Evolutionary conservation across 2,329 filamentous ascomycete species (phyloP).

Genomic region (Myriosclerotinia scirpicola): DNA sequence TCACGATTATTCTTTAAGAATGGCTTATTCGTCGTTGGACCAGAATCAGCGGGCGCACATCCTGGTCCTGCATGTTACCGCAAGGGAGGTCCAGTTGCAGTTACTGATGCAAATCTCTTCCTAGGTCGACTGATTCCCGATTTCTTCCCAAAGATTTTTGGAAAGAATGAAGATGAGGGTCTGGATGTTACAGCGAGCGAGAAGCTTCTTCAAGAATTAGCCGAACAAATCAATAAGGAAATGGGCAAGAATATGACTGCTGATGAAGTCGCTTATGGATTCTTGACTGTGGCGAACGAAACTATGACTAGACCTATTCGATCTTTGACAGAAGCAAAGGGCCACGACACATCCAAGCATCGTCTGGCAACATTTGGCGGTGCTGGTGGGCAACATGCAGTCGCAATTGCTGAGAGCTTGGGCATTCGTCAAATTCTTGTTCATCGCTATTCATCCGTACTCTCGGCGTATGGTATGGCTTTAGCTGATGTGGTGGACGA

Average conservation of each 20-base stretch:
- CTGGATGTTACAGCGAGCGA: slow-evolving; percentile 75
- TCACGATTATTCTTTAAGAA: slow-evolving; percentile 64
- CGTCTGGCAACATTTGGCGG: slow-evolving; percentile 90
- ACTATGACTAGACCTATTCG: slow-evolving; percentile 89
- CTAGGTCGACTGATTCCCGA: slow-evolving; percentile 82
- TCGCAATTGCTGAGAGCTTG: slow-evolving; percentile 83
- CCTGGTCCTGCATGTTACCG: slow-evolving; percentile 88
- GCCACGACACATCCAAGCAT: slow-evolving; percentile 87
- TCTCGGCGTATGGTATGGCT: slow-evolving; percentile 91
- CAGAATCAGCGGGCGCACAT: slow-evolving; percentile 64
- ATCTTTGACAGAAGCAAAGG: slow-evolving; percentile 87
- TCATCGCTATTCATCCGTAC: slow-evolving; percentile 82
- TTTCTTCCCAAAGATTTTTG: slow-evolving; percentile 95
- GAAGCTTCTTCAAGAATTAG: slow-evolving; percentile 72
- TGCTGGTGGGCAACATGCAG: slow-evolving; percentile 86
- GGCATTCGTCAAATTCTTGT: slow-evolving; percentile 84
- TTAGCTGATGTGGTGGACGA: slow-evolving; percentile 92
- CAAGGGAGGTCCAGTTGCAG: slow-evolving; percentile 82
- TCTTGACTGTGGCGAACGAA: slow-evolving; percentile 87
- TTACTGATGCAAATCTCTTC: slow-evolving; percentile 88
- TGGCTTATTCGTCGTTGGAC: slow-evolving; percentile 69
- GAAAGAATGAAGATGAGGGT: slow-evolving; percentile 79
- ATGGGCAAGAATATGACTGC: slow-evolving; percentile 68
- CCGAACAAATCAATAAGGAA: slow-evolving; percentile 76
- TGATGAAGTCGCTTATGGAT: slow-evolving; percentile 87